phyloP scores from a whole-genome alignment of 106 monocot genomes.

The Vanilla planifolia region DNA sequence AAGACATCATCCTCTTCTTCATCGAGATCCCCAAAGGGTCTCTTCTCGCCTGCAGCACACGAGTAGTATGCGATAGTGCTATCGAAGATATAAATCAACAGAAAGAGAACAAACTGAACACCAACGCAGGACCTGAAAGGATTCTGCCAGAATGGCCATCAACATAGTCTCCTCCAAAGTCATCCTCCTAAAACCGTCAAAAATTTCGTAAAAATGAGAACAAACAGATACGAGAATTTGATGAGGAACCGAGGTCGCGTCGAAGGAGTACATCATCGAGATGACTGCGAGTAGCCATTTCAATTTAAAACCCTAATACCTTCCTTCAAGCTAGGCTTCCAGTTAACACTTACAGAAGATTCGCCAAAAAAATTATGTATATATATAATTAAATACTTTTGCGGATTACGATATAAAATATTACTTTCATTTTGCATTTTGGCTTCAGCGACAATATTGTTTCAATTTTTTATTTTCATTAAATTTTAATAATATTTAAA shows the following conservation, averaged over 20 bases:
- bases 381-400: too few species aligned
- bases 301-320: conserved; percentile 2
- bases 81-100: not conserved
- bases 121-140: not conserved
- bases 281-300: conserved; percentile 2
- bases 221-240: not conserved
- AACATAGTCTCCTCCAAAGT: conserved; percentile 18
- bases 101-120: not conserved
- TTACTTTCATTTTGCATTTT: too few species aligned
- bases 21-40: conserved; percentile 21
- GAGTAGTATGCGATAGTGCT: not conserved
- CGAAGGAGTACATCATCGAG: conserved; percentile 3
- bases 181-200: conserved; percentile 16
- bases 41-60: conserved; percentile 13
- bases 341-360: too few species aligned
- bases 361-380: too few species aligned
- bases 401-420: too few species aligned
- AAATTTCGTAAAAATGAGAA: not conserved
- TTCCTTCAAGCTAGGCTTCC: too few species aligned
- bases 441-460: too few species aligned
- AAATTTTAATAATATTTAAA: too few species aligned
- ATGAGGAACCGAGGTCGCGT: not conserved
- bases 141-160: conserved; percentile 2
- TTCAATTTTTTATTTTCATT: too few species aligned
- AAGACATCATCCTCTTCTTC: conserved; percentile 24